phyloP scores from a whole-genome alignment of 176 grass and related monocot species.

The Triticum turgidum region DNA sequence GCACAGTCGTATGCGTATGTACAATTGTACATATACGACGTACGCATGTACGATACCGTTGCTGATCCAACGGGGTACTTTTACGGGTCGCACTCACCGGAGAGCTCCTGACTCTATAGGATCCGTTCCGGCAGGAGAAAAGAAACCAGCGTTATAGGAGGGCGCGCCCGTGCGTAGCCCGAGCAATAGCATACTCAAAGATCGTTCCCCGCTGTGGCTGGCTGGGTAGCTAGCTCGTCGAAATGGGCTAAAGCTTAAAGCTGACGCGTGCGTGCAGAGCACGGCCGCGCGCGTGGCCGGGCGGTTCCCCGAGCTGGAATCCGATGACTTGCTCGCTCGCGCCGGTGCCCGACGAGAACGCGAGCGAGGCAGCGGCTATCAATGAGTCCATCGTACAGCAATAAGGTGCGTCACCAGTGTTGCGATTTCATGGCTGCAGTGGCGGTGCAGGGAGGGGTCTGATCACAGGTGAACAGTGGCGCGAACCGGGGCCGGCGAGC shows the following conservation, averaged over 20 bases:
- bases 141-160: background rate
- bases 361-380: background rate
- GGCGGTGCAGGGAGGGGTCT: background rate
- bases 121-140: constrained; percentile 4
- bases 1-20: background rate
- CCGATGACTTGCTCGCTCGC: background rate
- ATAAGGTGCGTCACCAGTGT: background rate
- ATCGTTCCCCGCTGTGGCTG: background rate
- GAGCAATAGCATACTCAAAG: constrained; percentile 22
- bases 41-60: background rate
- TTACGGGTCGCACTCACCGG: too few relatives aligned
- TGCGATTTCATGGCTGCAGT: background rate
- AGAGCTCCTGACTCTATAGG: background rate
- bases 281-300: background rate
- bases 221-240: background rate
- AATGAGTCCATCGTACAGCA: background rate
- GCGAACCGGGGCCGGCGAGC: background rate
- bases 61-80: background rate
- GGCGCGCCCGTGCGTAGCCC: constrained; percentile 8
- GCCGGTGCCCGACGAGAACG: background rate
- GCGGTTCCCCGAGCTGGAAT: background rate
- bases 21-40: background rate
- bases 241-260: constrained; percentile 6
- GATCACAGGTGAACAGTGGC: background rate
- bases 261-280: background rate